Base-by-base conservation (phyloP, 345 rosid genomes). In the Barbarea vulgaris region DNA sequence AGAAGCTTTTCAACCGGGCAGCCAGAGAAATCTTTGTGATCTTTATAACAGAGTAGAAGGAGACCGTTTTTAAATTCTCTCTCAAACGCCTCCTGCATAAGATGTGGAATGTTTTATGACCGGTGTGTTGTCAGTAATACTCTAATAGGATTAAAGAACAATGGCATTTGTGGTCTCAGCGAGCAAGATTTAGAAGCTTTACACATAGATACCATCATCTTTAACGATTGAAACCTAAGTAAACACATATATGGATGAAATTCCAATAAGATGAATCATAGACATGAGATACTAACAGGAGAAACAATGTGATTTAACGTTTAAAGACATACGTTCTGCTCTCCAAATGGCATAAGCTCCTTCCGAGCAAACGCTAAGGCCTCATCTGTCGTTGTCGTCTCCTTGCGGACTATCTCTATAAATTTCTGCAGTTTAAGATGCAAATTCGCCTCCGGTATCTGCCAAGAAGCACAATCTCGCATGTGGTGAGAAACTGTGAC, bases 291-390 rank as follows among this genome's bases (percentile, higher is more conserved):
- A 27, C 44, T 14, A 55, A 15, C 36, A 55, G 14, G 30, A 37
- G 7, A 37, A 4, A 60, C 12, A 60, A 37, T 21, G 19, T 22
- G 12, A 21, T 25, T 41, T 42, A 42, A 56, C 13, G 3, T 21
- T 30, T 28, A 33, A 61, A 67, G 19, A 42, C 46, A 14, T 84
- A 88, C 88, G 67, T 88, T 88, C 83, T 90, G 96, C 79, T 90
- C 94, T 67, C 90, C 98, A 61, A 91, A 85, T 30, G 98, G 93
- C 66, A 85, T 88, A 63, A 93, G 96, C 82, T 93, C 93, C 78
- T 90, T 96, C 78, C 84, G 88, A 61, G 95, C 90, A 83, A 93
- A 93, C 82, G 82, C 90, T 61, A 93, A 67, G 56, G 96, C 95
- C 82, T 93, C 95, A 69, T 81, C 88, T 64, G 85, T 78, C 67